phyloP scores from a whole-genome alignment of 257 asterid genomes.

The Thymus mandschuricus region DNA sequence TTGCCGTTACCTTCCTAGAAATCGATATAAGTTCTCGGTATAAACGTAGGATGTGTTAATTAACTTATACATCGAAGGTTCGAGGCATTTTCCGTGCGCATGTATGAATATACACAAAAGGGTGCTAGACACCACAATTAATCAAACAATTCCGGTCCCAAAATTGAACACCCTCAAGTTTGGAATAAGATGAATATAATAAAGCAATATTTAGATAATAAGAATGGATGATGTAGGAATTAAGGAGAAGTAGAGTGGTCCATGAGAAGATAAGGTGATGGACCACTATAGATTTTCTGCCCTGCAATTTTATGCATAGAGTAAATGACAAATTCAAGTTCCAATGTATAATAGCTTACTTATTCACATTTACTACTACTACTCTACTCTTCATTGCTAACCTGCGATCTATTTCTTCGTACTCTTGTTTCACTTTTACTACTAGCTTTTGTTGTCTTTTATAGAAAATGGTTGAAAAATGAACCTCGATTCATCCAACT shows the following conservation, averaged over 20 bases:
- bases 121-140: too few relatives aligned
- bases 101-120: too few relatives aligned
- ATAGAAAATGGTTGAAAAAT: too few relatives aligned
- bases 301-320: not conserved
- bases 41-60: too few relatives aligned
- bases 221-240: not conserved
- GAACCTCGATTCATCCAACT: too few relatives aligned
- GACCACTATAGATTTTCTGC: conserved; percentile 27
- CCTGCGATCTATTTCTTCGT: not conserved
- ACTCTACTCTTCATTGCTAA: not conserved
- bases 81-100: too few relatives aligned
- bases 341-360: conserved; percentile 8
- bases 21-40: too few relatives aligned
- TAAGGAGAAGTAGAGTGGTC: conserved; percentile 10
- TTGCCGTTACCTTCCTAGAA: too few relatives aligned
- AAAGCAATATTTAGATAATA: not conserved
- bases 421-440: not conserved
- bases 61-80: too few relatives aligned
- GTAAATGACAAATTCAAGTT: conserved; percentile 17
- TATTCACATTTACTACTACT: not conserved
- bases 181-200: not conserved
- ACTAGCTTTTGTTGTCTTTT: too few relatives aligned
- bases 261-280: conserved; percentile 5
- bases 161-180: not conserved
- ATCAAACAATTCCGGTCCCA: not conserved